Evolutionary conservation across 1,139 yeast species (phyloP), one percentile per base, ranked within the genome.

Genomic region (Yamadazyma sp.): DNA sequence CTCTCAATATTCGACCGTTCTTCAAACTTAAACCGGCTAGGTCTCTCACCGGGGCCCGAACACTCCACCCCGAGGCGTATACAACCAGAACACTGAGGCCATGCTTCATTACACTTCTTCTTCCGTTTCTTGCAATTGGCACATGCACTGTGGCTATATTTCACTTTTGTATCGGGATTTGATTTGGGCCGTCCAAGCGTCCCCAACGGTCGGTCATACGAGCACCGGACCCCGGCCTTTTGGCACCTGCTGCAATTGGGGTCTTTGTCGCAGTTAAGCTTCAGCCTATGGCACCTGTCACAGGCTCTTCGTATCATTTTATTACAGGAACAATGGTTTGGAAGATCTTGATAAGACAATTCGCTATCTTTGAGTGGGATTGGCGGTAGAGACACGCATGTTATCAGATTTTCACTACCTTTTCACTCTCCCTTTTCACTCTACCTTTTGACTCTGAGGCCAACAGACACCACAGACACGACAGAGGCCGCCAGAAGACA

Each of bases 51-150:
- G 8, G 46, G 43, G 1, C 49, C 48, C 9, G 38, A 22, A 52
- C 85, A 79, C 12, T 56, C 63, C 17, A 77, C 54, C 2, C 66
- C 62, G 15, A 78, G 54, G 38, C 83, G 58, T 3, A 51, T 42
- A 54, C 85, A 80, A 34, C 77, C 79, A 1, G 61, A 54, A 51
- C 87, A 81, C 4, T 49, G 50, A 5, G 87, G 87, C 45, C 68
- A 66, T 0, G 56, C 56, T 50, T 81, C 87, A 48, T 81, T 79
- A 51, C 87, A 81, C 45, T 83, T 73, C 56, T 79, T 81, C 64
- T 80, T 81, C 32, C 86, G 60, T 39, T 68, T 66, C 39, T 84
- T 73, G 49, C 87, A 81, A 0, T 83, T 77, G 27, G 73, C 53
- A 52, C 87, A 81, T 0, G 87, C 87, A 46, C 64, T 67, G 46